Base-by-base conservation (phyloP, 2,329 filamentous ascomycete genomes). In the Pseudogymnoascus sp. region DNA sequence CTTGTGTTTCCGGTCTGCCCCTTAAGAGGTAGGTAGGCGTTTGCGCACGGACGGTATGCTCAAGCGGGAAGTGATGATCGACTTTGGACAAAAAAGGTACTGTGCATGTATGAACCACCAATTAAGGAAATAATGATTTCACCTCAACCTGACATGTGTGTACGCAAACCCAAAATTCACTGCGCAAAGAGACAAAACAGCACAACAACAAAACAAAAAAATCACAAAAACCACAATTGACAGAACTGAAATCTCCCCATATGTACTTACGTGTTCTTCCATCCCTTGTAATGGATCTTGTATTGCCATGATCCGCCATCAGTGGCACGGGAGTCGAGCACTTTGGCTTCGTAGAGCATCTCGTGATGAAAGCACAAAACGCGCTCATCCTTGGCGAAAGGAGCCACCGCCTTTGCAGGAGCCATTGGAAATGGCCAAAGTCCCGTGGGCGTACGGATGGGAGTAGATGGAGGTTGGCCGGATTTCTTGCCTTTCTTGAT, bases 311-410 rank as follows among this genome's bases (percentile, higher is more conserved):
- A 85, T 64, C 87, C 78, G 18, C 77, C 87, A 71, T 87, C 87
- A 48, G 87, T 84, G 70, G 82, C 80, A 69, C 82, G 85, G 33
- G 90, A 81, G 67, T 97, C 92, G 66, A 96, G 84, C 60, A 99
- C 87, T 77, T 97, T 97, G 67, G 94, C 94, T 76, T 99, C 94
- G 73, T 99, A 99, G 60, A 99, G 85, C 77, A 97, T 87, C 72
- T 97, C 92, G 77, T 93, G 90, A 74, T 99, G 94, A 73, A 97
- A 97, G 79, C 94, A 99, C 33, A 97, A 85, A 37, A 96, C 92
- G 72, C 89, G 91, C 79, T 99, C 94, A 72, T 97, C 92, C 81
- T 92, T 92, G 6, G 63, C 62, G 63, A 67, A 73, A 2, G 71
- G 69, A 13, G 27, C 35, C 18, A 64, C 63, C 40, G 70, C 52